Evolutionary conservation across 139 green algal species (phyloP), one percentile per base, ranked within the genome.

Genomic region (Spirogloea muscicola): DNA sequence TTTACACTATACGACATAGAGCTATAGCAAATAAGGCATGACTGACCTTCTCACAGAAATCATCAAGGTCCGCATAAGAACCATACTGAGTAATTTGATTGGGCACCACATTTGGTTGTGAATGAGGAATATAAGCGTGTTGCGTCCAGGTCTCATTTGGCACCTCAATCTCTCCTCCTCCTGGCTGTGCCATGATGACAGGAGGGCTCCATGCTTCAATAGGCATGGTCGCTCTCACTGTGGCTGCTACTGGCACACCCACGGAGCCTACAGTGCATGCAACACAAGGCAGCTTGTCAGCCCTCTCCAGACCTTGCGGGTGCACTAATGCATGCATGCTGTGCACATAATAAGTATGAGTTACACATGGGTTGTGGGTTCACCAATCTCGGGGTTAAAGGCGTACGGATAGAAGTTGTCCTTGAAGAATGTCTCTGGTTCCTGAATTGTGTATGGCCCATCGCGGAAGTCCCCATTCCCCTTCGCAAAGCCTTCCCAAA

Each of bases 381-480:
- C n/a, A n/a, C n/a, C 71, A 6, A 83, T 67, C 68, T 84, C 78
- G 3, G 78, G 78, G 43, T 84, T 84, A 42, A 84, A 84, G 6
- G 31, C 78, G 48, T 73, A 84, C 27, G 42, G 16, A 49, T 84
- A 84, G 44, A 79, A 84, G 41, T 58, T 65, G 3, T 39, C 21
- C 1, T 31, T n/a, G 51, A 80, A 84, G 62, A 78, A 84, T 39
- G 58, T 33, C 33, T 64, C 38, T 29, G 72, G 70, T 16, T 82
- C 37, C 60, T 81, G 70, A 41, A 82, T 82, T 2, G 43, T 52
- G 52, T 84, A 84, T 0, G 77, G 77, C 2, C 77, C 77, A 43
- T 82, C 76, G 3, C 38, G 57, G 25, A 49, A 78, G 25, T n/a
- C 74, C 16, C 78, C 78, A 5, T 59, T 41, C 49, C 78, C 77